These are phyloP conservation scores for Alnus rubra DNA, from an alignment of 306 rosid species.

Conservation along the genomic window DNA sequence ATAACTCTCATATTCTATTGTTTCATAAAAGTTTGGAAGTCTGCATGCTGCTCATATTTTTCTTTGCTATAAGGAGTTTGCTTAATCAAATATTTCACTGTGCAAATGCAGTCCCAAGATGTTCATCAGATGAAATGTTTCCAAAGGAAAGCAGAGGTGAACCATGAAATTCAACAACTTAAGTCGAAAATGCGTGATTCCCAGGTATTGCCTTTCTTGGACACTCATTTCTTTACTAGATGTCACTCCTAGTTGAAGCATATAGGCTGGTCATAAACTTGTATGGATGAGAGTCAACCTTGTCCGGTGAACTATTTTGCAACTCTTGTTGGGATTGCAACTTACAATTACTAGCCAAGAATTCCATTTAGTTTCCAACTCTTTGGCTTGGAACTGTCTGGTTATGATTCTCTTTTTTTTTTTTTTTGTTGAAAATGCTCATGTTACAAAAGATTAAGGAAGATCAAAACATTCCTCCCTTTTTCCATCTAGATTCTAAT, in stretches of 20 bases:
- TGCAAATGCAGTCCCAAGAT: conserved; percentile 61
- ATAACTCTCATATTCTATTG: conserved; percentile 20
- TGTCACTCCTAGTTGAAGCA: neutral
- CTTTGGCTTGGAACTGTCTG: neutral
- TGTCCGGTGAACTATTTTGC: conserved; percentile 5
- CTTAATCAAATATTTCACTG: conserved; percentile 17
- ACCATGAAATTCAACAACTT: conserved; percentile 91
- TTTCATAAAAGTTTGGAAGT: conserved; percentile 27
- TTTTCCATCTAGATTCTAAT: neutral
- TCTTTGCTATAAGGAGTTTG: conserved; percentile 22
- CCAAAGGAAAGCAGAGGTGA: conserved; percentile 95
- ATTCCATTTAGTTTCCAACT: neutral
- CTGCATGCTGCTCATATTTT: conserved; percentile 9
- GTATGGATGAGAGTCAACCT: conserved; percentile 16
- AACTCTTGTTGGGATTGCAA: neutral
- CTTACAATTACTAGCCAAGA: neutral
- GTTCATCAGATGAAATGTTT: conserved; percentile 82
- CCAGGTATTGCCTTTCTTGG: conserved; percentile 59
- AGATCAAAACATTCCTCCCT: neutral
- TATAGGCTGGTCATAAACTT: conserved; percentile 2
- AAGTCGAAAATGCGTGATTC: conserved; percentile 95
- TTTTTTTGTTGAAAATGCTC: neutral
- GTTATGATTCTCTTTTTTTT: neutral
- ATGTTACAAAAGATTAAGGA: neutral
- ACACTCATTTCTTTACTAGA: conserved; percentile 17